phyloP scores from a whole-genome alignment of 1,284 basidiomycete genomes.

The Tylopilus sp. region DNA sequence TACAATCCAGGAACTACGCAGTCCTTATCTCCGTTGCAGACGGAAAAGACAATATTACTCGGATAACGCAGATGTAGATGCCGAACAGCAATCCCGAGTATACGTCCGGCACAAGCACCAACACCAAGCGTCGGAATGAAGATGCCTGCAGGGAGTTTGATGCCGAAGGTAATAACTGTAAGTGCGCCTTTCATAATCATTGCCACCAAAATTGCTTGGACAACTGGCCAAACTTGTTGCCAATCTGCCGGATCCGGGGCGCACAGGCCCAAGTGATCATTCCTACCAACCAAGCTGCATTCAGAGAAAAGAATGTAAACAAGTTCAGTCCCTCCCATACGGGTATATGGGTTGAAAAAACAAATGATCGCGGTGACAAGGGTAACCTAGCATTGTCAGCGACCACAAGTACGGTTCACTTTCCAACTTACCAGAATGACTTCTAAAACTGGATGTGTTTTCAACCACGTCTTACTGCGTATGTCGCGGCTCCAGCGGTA shows the following conservation, averaged over 20 bases:
- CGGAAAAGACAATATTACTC: slow-evolving; percentile 55
- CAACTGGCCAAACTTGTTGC: slow-evolving; percentile 59
- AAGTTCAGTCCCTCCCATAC: slow-evolving; percentile 93
- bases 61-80: slow-evolving; percentile 71
- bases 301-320: slow-evolving; percentile 89
- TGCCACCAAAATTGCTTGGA: slow-evolving; percentile 65
- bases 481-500: slow-evolving; percentile 82
- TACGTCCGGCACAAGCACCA: slow-evolving; percentile 91
- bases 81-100: slow-evolving; percentile 82
- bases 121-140: slow-evolving; percentile 96
- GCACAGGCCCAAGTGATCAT: slow-evolving; percentile 70
- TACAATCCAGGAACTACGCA: slow-evolving; percentile 84
- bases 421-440: slow-evolving; percentile 65
- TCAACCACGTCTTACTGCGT: slow-evolving; percentile 77
- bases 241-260: slow-evolving; percentile 55
- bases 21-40: slow-evolving; percentile 59
- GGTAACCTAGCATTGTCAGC: slow-evolving; percentile 55
- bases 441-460: slow-evolving; percentile 76
- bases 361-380: slow-evolving; percentile 70
- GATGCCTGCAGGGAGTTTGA: slow-evolving; percentile 91
- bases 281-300: slow-evolving; percentile 55
- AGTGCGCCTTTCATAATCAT: slow-evolving; percentile 79
- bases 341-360: slow-evolving; percentile 87
- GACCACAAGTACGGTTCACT: neutral
- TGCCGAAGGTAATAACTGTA: slow-evolving; percentile 91